These are phyloP conservation scores for Aspergillus bertholletiae DNA, from an alignment of 495 filamentous ascomycete species.

Conservation along the genomic window DNA sequence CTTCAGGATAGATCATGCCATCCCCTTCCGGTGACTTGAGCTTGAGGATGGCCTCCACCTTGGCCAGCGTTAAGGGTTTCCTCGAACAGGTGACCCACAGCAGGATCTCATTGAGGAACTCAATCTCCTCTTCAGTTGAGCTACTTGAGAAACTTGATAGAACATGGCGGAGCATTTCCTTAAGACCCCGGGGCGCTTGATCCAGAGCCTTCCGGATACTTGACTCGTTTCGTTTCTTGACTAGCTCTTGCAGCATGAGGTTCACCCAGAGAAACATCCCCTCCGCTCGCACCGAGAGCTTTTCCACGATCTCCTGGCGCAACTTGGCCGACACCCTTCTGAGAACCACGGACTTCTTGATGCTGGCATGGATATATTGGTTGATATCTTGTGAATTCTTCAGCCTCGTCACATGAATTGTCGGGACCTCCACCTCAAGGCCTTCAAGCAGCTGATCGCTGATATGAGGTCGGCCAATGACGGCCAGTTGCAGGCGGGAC, in stretches of 20 bases:
- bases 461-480: constrained; percentile 30
- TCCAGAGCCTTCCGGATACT: constrained; percentile 26
- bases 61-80: constrained; percentile 21
- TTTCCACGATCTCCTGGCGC: constrained; percentile 24
- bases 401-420: constrained; percentile 25
- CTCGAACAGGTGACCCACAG: constrained; percentile 26
- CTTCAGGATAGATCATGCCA: constrained; percentile 28
- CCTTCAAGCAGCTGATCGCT: constrained; percentile 19
- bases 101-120: constrained; percentile 31
- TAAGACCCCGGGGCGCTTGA: constrained; percentile 24
- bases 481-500: constrained; percentile 17
- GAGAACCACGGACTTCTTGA: constrained; percentile 22
- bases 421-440: constrained; percentile 19
- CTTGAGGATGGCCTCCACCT: constrained; percentile 26
- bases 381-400: constrained; percentile 31
- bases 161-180: constrained; percentile 31
- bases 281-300: constrained; percentile 23
- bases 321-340: constrained; percentile 14
- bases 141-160: constrained; percentile 20
- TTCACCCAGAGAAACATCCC: constrained; percentile 39
- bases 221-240: constrained; percentile 19
- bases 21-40: constrained; percentile 26
- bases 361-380: constrained; percentile 24
- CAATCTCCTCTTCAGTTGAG: constrained; percentile 19
- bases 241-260: constrained; percentile 32